Evolutionary conservation across 805 yeast genomes (phyloP), one percentile per base, ranked within the genome.

Genomic region (Metschnikowia arizonensis): DNA sequence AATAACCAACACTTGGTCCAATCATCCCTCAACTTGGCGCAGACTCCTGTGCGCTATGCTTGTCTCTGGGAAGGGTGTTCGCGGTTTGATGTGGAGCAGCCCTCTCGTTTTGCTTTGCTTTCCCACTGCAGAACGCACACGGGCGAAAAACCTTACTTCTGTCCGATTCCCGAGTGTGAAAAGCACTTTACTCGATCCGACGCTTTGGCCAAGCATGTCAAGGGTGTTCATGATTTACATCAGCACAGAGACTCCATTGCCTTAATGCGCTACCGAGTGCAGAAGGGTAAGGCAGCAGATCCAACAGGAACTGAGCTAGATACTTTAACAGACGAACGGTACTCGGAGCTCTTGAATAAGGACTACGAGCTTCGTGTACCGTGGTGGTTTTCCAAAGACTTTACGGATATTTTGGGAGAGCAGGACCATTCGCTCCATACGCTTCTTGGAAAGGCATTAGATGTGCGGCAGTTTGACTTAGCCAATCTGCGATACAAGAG

Each of bases 61-160:
- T 83, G 89, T 52, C 76, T 72, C 35, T 83, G 90, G 90, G 72
- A 66, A 31, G 75, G 70, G 8, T 83, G 90, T 57, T 61, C 74
- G 11, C 52, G 80, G 12, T 69, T 64, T 43, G 83, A 82, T 4
- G 59, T 74, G 1, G 66, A 66, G 23, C 82, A 76, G 55, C 79
- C 78, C 12, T 74, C 79, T 9, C 57, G 81, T 40, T 76, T 77
- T 60, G 82, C 84, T 1, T 66, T 85, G 26, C 68, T 81, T 0
- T 70, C 84, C 0, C 91, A 84, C 57, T 66, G 82, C 52, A 61
- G 87, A 45, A 70, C 78, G 1, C 91, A 85, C 59, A 78, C 85
- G 0, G 82, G 84, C 1, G 85, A 83, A 54, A 74, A 74, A 54
- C 87, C 87, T 29, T 56, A 55, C 48, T 76, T 69, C 53, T 85